Percentiles rank a stretch among this genome's conserved stretches.
Evolutionary conservation across 148 eudicot species (phyloP).

Genomic region (Mesembryanthemum crystallinum): DNA sequence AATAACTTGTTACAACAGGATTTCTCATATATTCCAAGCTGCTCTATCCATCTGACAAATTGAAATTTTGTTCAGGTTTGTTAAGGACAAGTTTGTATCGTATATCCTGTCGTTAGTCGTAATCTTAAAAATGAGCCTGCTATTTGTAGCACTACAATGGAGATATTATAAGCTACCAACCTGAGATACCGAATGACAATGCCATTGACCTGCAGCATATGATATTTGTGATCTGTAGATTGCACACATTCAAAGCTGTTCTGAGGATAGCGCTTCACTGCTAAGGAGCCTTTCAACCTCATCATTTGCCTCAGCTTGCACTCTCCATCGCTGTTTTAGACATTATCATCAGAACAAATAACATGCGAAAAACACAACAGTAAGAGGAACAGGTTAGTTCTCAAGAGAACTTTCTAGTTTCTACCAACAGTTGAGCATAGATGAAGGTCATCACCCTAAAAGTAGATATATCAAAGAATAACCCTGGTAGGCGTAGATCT

Average conservation of each 20-base stretch:
- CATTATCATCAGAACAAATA: not conserved
- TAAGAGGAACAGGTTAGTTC: not conserved
- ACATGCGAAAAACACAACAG: not conserved
- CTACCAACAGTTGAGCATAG: not conserved
- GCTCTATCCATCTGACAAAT: too few relatives aligned
- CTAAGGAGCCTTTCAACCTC: constrained; percentile 74
- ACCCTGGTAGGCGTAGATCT: too few relatives aligned
- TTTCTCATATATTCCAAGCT: too few relatives aligned
- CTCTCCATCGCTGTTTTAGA: constrained; percentile 50
- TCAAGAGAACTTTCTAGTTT: not conserved
- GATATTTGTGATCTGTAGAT: not conserved
- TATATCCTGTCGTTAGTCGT: too few relatives aligned
- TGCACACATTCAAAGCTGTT: constrained; percentile 29
- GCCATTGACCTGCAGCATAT: not conserved
- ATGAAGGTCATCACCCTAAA: not conserved
- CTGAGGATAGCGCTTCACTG: constrained; percentile 42
- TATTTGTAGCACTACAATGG: too few relatives aligned
- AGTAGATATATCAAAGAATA: not conserved
- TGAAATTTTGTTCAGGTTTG: not conserved
- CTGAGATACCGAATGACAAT: too few relatives aligned
- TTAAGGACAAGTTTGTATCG: not conserved
- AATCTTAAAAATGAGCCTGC: too few relatives aligned
- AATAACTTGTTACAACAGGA: too few relatives aligned
- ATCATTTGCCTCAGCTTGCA: constrained; percentile 78
- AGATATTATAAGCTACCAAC: too few relatives aligned